Base-by-base conservation (phyloP, 2,329 filamentous ascomycete species). In the Fusarium buharicum region DNA sequence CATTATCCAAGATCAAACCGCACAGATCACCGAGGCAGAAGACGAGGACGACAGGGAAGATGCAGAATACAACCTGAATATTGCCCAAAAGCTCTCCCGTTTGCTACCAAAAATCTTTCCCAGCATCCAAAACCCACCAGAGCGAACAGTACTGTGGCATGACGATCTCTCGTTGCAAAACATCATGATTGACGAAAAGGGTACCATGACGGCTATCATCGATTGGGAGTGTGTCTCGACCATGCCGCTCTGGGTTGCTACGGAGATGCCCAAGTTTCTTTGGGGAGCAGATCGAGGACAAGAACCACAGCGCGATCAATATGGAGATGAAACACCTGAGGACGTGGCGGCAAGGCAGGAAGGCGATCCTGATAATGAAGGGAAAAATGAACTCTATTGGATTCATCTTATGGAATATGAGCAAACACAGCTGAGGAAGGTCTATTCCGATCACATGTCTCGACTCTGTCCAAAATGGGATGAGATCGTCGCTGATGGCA, bases 141-240 rank as follows among this genome's bases (percentile, higher is more conserved):
- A 77, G 55, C 59, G 53, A n/a, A 77, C 72, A 4, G 63, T 74
- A 0, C 57, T 81, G 2, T 75, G 66, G 37, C 76, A 70, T 27
- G 55, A 77, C 18, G 77, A 80, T 40, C 64, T 81, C 1, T 72
- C 68, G 1, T 55, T 72, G 7, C 57, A 69, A 3, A 81, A 82
- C 51, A 76, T 82, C 9, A 59, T 81, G 22, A 73, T 81, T 1
- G 69, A 80, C 47, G 67, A 75, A 0, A 24, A 72, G 6, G 75
- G 75, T 1, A 53, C 55, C 0, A 59, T 81, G 6, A 77, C 75
- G 1, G 78, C 63, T 5, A 44, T 81, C 0, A 39, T 80, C 4
- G 77, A 81, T 59, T 82, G 77, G 77, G 77, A 81, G 51, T 79
- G 74, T 37, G 74, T 79, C 11, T 79, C 75, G 8, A 64, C 75